Evolutionary conservation across 129 eudicot genomes (phyloP).

Genomic region (Dittrichia graveolens): DNA sequence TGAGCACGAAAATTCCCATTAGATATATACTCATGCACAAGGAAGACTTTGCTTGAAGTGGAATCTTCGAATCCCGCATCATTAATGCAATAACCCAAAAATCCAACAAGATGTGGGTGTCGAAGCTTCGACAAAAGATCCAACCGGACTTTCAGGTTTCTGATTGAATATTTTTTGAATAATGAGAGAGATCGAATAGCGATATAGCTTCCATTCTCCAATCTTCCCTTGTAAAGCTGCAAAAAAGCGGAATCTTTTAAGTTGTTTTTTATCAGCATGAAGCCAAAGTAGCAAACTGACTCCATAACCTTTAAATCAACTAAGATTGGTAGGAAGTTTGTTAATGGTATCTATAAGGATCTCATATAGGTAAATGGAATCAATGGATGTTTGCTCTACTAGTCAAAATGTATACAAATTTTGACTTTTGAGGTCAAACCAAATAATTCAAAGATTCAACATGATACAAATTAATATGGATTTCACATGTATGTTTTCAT

Average conservation of each 20-base stretch:
- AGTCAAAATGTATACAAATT: not conserved
- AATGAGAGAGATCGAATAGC: constrained; percentile 62
- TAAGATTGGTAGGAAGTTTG: not conserved
- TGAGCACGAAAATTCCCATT: constrained; percentile 72
- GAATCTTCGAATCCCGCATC: constrained; percentile 61
- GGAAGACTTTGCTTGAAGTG: constrained; percentile 60
- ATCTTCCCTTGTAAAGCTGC: constrained; percentile 83
- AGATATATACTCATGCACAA: constrained; percentile 72
- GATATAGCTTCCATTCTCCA: constrained; percentile 63
- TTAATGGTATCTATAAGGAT: not conserved
- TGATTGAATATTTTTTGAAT: constrained; percentile 55
- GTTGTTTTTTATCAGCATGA: constrained; percentile 1
- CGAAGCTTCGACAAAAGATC: constrained; percentile 84
- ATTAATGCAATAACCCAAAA: constrained; percentile 82
- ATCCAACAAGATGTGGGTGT: constrained; percentile 77
- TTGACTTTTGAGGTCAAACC: constrained; percentile 28
- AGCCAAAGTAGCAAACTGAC: not conserved
- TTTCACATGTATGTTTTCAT: not conserved
- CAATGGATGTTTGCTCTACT: not conserved
- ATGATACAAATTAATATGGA: constrained; percentile 11
- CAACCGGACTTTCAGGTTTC: constrained; percentile 71
- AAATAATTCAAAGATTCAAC: constrained; percentile 19
- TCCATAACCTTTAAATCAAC: not conserved
- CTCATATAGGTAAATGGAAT: too few species aligned
- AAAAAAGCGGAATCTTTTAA: constrained; percentile 11